Percentiles rank a stretch among this genome's conserved stretches.
Conservation (phyloP, 768 basidiomycete species). For the Phlegmacium glaucopus region DNA sequence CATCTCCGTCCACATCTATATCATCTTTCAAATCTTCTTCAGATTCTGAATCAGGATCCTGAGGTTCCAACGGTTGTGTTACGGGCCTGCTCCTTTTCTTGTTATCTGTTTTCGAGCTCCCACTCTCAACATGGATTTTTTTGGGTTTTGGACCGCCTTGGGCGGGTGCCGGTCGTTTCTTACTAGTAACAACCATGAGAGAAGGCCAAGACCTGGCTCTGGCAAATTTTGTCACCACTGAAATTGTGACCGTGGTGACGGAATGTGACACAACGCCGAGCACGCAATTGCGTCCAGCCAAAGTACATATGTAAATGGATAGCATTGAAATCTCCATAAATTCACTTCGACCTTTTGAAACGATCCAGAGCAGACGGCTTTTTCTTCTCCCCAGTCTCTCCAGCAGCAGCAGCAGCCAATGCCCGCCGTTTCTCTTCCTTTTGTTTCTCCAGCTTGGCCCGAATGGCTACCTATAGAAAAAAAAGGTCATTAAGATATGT, state of each 20-base stretch:
- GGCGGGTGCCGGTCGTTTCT: constrained; percentile 48
- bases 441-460: constrained; percentile 62
- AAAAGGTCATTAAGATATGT: too few relatives aligned
- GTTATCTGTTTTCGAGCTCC: constrained; percentile 27
- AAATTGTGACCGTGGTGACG: too few relatives aligned
- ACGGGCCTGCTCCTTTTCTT: constrained; percentile 64
- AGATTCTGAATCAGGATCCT: constrained; percentile 36
- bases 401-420: constrained; percentile 10
- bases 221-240: too few relatives aligned
- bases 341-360: constrained; percentile 26
- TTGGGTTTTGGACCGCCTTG: constrained; percentile 50
- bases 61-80: constrained; percentile 30
- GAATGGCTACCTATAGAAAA: constrained; percentile 49
- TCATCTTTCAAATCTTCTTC: constrained; percentile 26
- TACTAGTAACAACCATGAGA: constrained; percentile 36
- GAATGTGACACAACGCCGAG: too few relatives aligned
- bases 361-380: constrained; percentile 40
- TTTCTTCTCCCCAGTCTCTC: constrained; percentile 18
- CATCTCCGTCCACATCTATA: constrained; percentile 22
- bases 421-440: constrained; percentile 40
- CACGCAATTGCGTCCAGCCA: too few relatives aligned
- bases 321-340: background rate
- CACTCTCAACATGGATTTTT: constrained; percentile 45
- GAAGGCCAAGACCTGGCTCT: too few relatives aligned
- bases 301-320: background rate